phyloP scores from a whole-genome alignment of 768 basidiomycete species.

The Amanita jacksonii region DNA sequence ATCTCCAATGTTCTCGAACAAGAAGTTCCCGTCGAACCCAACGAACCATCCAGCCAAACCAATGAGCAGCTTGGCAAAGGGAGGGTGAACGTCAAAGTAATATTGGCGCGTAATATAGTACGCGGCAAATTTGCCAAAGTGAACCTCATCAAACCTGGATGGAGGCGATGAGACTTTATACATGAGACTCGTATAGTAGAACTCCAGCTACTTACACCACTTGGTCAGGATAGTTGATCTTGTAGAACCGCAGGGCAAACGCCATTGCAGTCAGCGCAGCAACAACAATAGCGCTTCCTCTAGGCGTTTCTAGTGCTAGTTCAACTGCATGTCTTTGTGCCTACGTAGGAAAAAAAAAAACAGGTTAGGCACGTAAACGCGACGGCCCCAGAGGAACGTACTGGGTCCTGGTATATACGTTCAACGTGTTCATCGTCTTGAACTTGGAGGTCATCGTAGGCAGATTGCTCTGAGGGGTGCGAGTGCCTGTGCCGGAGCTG shows the following conservation, averaged over 20 bases:
- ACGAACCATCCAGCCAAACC: constrained; percentile 94
- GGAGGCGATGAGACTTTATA: constrained; percentile 2
- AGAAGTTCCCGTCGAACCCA: constrained; percentile 90
- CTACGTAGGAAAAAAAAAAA: constrained; percentile 24
- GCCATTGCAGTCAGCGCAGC: constrained; percentile 61
- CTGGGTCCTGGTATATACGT: constrained; percentile 6
- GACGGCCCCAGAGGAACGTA: constrained; percentile 7
- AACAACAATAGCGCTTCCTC: constrained; percentile 56
- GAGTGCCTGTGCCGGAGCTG: neutral
- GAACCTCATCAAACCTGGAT: constrained; percentile 92
- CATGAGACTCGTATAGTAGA: constrained; percentile 1
- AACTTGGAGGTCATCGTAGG: neutral
- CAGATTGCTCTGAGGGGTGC: neutral
- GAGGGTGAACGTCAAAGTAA: constrained; percentile 99
- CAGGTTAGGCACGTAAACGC: constrained; percentile 2
- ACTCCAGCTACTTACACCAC: constrained; percentile 88
- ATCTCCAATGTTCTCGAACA: constrained; percentile 94
- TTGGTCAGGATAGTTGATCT: constrained; percentile 90
- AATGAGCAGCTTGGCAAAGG: constrained; percentile 91
- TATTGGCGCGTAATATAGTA: constrained; percentile 91
- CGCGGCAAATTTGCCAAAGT: constrained; percentile 96
- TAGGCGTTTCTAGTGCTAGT: constrained; percentile 48
- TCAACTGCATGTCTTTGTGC: constrained; percentile 52
- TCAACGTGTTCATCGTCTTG: constrained; percentile 9
- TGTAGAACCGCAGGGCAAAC: constrained; percentile 83